A percentile compares a stretch with the other conserved stretches of the same genome.
Evolutionary conservation across 2,329 filamentous ascomycete species (phyloP).

Genomic region (Exserohilum turcica): DNA sequence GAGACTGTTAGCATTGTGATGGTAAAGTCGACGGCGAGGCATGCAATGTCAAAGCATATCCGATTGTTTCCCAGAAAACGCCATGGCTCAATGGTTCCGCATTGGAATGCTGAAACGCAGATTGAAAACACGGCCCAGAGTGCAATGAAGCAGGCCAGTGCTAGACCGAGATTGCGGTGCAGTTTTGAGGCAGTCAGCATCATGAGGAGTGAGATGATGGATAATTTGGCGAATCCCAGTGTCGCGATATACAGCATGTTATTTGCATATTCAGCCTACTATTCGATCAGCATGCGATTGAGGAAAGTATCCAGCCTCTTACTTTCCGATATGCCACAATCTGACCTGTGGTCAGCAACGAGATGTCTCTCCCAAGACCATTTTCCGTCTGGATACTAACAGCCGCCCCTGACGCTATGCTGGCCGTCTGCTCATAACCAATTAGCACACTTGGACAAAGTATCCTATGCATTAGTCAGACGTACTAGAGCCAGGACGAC

Average conservation of each 20-base stretch:
- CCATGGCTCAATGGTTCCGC: slow-evolving; percentile 37
- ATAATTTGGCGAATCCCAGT: slow-evolving; percentile 42
- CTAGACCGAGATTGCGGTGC: slow-evolving; percentile 37
- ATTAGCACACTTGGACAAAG: slow-evolving; percentile 14
- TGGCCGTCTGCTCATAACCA: slow-evolving; percentile 26
- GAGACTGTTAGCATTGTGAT: background rate
- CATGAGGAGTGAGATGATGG: slow-evolving; percentile 44
- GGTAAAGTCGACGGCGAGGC: background rate
- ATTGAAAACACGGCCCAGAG: slow-evolving; percentile 39
- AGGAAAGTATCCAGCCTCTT: slow-evolving; percentile 3
- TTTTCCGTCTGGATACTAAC: slow-evolving; percentile 39
- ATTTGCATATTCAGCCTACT: slow-evolving; percentile 43
- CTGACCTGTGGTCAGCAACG: slow-evolving; percentile 22
- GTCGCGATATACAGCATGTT: slow-evolving; percentile 44
- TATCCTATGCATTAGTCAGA: background rate
- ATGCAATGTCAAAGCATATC: slow-evolving; percentile 35
- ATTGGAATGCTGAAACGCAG: slow-evolving; percentile 40
- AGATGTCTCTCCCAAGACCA: slow-evolving; percentile 37
- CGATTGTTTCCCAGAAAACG: slow-evolving; percentile 19
- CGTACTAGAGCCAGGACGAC: slow-evolving; percentile 42
- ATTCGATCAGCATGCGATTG: background rate
- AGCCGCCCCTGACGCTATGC: slow-evolving; percentile 41
- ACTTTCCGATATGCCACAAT: slow-evolving; percentile 41
- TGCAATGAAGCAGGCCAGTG: slow-evolving; percentile 34
- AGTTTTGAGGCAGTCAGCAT: slow-evolving; percentile 39